A percentile compares a stretch with the other conserved stretches of the same genome.
These are phyloP conservation scores for Pouteria glomerata DNA, from an alignment of 148 eudicot species.

Conservation along the genomic window DNA sequence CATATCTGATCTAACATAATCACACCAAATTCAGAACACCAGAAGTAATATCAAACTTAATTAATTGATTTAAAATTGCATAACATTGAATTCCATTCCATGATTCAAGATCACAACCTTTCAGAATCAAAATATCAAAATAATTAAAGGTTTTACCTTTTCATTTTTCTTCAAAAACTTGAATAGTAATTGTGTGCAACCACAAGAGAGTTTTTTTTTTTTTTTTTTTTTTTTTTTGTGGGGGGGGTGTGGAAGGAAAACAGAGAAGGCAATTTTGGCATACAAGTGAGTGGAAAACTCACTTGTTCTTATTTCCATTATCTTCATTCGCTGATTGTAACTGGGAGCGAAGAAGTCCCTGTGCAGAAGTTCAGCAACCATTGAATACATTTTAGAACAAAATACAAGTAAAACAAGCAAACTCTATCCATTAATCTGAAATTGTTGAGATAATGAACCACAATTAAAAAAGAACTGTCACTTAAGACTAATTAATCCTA, in stretches of 20 bases:
- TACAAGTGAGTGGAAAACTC: slow-evolving; percentile 4
- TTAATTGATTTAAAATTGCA: neutral
- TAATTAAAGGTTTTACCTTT: no score
- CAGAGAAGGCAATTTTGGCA: neutral
- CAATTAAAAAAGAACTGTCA: neutral
- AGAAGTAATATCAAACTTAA: neutral
- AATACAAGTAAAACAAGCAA: neutral
- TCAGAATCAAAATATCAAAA: neutral
- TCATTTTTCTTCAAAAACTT: neutral
- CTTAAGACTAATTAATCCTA: neutral
- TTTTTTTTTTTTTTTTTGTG: no score
- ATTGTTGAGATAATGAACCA: neutral
- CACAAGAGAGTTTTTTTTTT: no score
- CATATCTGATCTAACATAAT: neutral
- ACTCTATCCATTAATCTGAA: neutral
- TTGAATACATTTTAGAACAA: neutral
- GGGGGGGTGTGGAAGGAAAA: neutral
- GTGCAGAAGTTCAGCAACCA: slow-evolving; percentile 17
- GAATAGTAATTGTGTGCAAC: neutral
- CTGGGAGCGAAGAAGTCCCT: slow-evolving; percentile 80
- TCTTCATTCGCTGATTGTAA: slow-evolving; percentile 79
- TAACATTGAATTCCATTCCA: neutral
- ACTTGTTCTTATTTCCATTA: slow-evolving; percentile 63
- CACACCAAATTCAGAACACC: neutral
- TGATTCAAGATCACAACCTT: neutral